These are phyloP conservation scores for Hypoxylon sp. DNA, from an alignment of 2,329 filamentous ascomycete species.

Conservation along the genomic window DNA sequence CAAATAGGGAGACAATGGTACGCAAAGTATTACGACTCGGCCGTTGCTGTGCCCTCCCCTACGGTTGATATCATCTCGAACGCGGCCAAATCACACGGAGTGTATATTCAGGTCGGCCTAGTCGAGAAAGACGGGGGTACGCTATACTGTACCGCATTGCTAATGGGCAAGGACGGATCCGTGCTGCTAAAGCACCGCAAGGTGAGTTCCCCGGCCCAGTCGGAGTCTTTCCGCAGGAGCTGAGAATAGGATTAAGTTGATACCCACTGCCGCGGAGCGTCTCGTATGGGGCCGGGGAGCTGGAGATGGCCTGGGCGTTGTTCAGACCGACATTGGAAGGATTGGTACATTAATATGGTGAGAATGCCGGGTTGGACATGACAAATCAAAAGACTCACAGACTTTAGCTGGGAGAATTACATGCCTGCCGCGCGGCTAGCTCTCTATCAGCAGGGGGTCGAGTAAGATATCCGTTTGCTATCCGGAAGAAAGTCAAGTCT, in stretches of 20 bases:
- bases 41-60: constrained; percentile 50
- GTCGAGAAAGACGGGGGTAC: constrained; percentile 53
- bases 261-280: constrained; percentile 52
- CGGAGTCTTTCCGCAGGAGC: constrained; percentile 3
- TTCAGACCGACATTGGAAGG: constrained; percentile 51
- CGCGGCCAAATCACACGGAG: constrained; percentile 46
- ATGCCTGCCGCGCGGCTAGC: constrained; percentile 54
- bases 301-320: constrained; percentile 50
- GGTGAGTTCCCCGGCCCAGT: constrained; percentile 36
- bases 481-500: neutral
- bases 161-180: constrained; percentile 48
- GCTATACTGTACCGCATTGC: constrained; percentile 51
- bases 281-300: constrained; percentile 56
- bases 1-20: constrained; percentile 51
- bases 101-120: constrained; percentile 50
- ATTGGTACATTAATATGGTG: constrained; percentile 53
- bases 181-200: constrained; percentile 51
- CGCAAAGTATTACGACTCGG: constrained; percentile 50
- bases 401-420: constrained; percentile 52
- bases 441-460: constrained; percentile 52
- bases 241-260: constrained; percentile 40
- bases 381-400: constrained; percentile 6
- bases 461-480: constrained; percentile 42
- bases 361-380: constrained; percentile 1
- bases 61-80: constrained; percentile 47